A percentile compares a stretch with the other conserved stretches of the same genome.
Evolutionary conservation across 148 eudicot genomes (phyloP).

Genomic region (Chenopodium suecicum): DNA sequence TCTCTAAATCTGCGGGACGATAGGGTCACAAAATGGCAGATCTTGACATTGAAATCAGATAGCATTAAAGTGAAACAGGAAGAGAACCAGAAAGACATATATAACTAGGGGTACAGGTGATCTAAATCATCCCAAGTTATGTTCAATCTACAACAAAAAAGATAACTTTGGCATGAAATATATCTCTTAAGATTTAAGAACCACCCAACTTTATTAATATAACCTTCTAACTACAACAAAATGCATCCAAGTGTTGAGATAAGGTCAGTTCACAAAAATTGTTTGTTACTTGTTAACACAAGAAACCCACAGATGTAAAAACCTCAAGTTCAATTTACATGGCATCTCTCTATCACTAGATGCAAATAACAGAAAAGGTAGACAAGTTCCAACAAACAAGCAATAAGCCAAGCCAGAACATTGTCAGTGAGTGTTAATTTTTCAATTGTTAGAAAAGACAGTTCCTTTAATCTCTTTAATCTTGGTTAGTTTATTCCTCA

Average conservation of each 20-base stretch:
- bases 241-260: not conserved
- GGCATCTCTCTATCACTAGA: not conserved
- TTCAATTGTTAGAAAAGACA: not conserved
- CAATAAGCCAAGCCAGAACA: not conserved
- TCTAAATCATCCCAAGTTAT: not conserved
- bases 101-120: not conserved
- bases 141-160: not conserved
- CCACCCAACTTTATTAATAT: not conserved
- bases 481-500: not conserved
- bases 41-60: not conserved
- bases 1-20: not conserved
- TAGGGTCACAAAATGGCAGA: not conserved
- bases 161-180: not conserved
- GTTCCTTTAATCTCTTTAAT: not conserved
- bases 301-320: not conserved
- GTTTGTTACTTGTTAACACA: not conserved
- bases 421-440: too few species aligned
- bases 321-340: not conserved
- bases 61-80: constrained; percentile 5
- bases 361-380: not conserved
- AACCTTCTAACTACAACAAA: not conserved
- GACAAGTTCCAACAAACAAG: not conserved
- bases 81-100: not conserved
- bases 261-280: not conserved
- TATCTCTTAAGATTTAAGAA: not conserved